phyloP scores from a whole-genome alignment of 768 basidiomycete species.

The Trametes gibbosa region DNA sequence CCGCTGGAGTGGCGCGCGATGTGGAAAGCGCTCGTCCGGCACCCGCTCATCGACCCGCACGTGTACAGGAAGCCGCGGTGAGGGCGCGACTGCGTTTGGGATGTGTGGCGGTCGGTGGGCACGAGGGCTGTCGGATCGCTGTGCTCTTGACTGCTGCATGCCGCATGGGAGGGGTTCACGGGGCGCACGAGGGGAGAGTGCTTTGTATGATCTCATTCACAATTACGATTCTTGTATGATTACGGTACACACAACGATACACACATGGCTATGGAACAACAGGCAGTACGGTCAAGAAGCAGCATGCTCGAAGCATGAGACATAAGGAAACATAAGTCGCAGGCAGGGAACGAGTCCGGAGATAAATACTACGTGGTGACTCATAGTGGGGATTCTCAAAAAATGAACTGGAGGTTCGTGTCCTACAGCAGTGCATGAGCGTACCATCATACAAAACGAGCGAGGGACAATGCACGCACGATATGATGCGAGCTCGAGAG shows the following conservation, averaged over 20 bases:
- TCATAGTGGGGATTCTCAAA: background rate
- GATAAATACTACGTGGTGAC: background rate
- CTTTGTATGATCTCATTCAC: background rate
- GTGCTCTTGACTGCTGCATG: too few species aligned
- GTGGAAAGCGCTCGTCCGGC: conserved; percentile 63
- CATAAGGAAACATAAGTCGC: background rate
- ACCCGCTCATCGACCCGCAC: conserved; percentile 52
- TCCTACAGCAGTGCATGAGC: background rate
- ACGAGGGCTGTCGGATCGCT: too few species aligned
- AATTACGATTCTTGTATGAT: conserved; percentile 1
- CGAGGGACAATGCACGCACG: conserved; percentile 34
- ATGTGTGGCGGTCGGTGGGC: too few species aligned
- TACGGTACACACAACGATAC: background rate
- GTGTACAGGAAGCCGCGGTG: conserved; percentile 37
- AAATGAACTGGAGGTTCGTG: conserved; percentile 10
- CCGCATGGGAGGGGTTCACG: too few species aligned
- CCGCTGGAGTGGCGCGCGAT: conserved; percentile 77
- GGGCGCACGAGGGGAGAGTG: background rate
- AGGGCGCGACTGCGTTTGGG: too few species aligned
- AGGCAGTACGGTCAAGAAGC: background rate
- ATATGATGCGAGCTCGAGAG: conserved; percentile 71
- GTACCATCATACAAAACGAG: background rate
- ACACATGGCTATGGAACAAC: background rate
- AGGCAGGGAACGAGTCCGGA: background rate
- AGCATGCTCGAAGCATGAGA: background rate